These are phyloP conservation scores for Multifurca ochricompacta DNA, from an alignment of 768 basidiomycete genomes.

Conservation along the genomic window DNA sequence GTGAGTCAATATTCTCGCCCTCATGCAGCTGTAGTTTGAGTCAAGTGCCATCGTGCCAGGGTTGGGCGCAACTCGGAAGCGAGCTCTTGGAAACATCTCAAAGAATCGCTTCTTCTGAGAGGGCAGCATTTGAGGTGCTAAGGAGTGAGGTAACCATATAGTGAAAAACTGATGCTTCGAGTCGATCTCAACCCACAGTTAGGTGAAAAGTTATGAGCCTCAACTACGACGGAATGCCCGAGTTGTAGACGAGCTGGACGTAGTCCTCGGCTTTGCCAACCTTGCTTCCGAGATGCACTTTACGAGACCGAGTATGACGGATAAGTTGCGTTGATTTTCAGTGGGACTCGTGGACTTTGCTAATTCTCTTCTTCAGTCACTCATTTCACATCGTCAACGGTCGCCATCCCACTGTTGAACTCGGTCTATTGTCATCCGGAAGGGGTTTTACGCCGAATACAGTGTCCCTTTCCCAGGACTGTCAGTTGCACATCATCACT, in stretches of 20 bases:
- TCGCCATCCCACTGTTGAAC: conserved; percentile 89
- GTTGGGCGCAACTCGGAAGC: conserved; percentile 71
- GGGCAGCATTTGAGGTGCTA: conserved; percentile 61
- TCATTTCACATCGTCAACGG: conserved; percentile 68
- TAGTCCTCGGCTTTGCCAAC: conserved; percentile 71
- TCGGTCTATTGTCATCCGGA: conserved; percentile 66
- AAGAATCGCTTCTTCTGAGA: conserved; percentile 53
- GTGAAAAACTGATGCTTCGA: not conserved
- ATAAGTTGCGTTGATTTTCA: conserved; percentile 45
- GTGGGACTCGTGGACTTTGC: not conserved
- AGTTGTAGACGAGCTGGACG: conserved; percentile 82
- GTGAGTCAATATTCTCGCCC: conserved; percentile 29
- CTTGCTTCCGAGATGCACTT: conserved; percentile 74
- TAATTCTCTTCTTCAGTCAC: conserved; percentile 1
- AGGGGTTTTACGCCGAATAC: conserved; percentile 84
- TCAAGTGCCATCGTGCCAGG: conserved; percentile 33
- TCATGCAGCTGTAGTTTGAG: not conserved
- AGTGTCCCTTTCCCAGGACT: conserved; percentile 47
- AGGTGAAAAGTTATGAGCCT: conserved; percentile 57
- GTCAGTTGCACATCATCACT: conserved; percentile 77
- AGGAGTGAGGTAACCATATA: conserved; percentile 52
- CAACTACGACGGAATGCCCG: conserved; percentile 66
- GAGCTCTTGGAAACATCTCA: conserved; percentile 50
- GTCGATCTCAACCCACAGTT: not conserved
- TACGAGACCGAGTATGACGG: conserved; percentile 58